These are phyloP conservation scores for Termitomyces sp. DNA, from an alignment of 768 basidiomycete species.

Conservation along the genomic window DNA sequence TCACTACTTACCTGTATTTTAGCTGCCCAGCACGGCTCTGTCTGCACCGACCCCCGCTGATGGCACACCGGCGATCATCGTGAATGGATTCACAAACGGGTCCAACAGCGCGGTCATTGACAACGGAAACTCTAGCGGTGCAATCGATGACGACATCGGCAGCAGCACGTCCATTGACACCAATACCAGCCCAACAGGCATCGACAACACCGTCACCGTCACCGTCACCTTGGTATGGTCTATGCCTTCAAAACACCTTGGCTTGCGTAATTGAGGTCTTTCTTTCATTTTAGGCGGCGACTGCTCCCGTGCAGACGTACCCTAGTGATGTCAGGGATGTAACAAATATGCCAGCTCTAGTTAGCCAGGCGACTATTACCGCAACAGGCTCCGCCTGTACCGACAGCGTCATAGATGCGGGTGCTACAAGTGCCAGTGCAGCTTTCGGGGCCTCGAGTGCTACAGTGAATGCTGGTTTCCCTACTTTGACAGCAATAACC, in stretches of 20 bases:
- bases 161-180: background rate
- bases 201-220: background rate
- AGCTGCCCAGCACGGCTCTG: background rate
- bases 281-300: background rate
- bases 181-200: background rate
- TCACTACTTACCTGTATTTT: background rate
- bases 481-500: background rate
- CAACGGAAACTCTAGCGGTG: background rate
- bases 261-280: background rate
- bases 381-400: background rate
- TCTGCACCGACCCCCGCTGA: background rate
- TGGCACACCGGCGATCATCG: background rate
- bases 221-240: background rate
- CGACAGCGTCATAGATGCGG: background rate
- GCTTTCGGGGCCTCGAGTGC: background rate
- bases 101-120: background rate
- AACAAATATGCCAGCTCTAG: background rate
- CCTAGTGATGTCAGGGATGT: background rate
- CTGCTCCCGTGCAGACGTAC: background rate
- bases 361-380: background rate
- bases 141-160: background rate
- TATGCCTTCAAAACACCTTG: background rate
- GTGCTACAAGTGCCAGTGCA: background rate
- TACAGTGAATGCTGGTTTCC: background rate
- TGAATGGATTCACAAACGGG: background rate